These are phyloP conservation scores for Phytopythium boreale DNA, from an alignment of 352 stramenopile genomes.

Conservation along the genomic window DNA sequence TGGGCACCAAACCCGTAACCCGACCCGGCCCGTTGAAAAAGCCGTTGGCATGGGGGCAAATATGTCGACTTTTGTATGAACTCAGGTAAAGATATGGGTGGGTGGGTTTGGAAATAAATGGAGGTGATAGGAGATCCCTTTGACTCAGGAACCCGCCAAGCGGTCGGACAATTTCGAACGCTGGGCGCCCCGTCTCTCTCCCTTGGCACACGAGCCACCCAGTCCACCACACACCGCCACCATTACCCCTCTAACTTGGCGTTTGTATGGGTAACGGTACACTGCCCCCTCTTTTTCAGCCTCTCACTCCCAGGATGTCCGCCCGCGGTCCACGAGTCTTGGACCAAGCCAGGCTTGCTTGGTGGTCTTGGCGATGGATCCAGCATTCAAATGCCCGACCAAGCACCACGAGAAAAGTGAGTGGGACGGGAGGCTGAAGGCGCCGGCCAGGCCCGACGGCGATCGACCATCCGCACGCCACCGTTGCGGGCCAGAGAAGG, in stretches of 20 bases:
- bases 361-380: neutral
- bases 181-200: constrained; percentile 8
- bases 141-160: constrained; percentile 4
- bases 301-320: too few relatives aligned
- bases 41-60: neutral
- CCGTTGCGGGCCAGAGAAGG: constrained; percentile 4
- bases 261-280: constrained; percentile 8
- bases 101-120: neutral
- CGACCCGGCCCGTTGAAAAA: neutral
- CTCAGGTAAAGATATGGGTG: constrained; percentile 4
- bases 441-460: too few relatives aligned
- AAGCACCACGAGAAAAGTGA: constrained; percentile 8
- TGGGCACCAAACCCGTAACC: neutral
- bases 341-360: neutral
- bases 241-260: constrained; percentile 1
- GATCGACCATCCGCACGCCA: constrained; percentile 4
- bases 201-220: neutral
- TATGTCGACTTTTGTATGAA: neutral
- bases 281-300: neutral
- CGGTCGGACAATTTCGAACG: constrained; percentile 27
- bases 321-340: neutral
- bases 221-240: constrained; percentile 5
- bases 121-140: neutral
- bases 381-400: neutral
- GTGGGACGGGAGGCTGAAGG: neutral